A percentile compares a stretch with the other conserved stretches of the same genome.
phyloP scores from a whole-genome alignment of 2,329 filamentous ascomycete genomes.

The Kalmusia sp. region DNA sequence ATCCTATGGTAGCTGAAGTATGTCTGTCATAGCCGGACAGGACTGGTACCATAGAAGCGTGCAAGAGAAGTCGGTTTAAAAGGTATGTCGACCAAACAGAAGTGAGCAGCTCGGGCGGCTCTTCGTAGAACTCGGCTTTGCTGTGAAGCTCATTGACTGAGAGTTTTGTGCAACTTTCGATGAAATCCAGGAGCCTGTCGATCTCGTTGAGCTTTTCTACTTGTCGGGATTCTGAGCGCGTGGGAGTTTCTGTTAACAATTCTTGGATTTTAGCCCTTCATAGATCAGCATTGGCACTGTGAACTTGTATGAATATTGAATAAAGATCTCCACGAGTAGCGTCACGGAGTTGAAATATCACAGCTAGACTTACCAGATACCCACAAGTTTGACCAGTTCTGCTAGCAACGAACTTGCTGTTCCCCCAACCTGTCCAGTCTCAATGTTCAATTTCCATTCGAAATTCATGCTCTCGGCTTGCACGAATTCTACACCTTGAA shows the following conservation, averaged over 20 bases:
- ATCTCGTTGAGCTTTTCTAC: background rate
- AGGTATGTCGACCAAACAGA: background rate
- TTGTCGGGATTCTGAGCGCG: background rate
- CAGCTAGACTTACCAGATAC: background rate
- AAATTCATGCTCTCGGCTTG: background rate
- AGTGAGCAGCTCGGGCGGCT: background rate
- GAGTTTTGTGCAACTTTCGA: background rate
- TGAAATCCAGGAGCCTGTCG: background rate
- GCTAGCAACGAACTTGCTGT: background rate
- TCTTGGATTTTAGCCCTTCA: background rate
- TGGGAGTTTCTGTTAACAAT: background rate
- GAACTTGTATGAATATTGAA: no score
- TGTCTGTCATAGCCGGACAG: no score
- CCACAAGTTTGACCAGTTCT: background rate
- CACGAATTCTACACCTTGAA: slow-evolving; percentile 1
- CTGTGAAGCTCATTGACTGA: background rate
- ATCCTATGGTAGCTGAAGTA: no score
- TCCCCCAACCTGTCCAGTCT: no score
- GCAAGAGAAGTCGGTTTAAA: background rate
- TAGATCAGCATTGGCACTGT: background rate
- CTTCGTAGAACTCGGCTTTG: background rate
- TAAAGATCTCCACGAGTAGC: no score
- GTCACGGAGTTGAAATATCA: no score
- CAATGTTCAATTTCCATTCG: background rate
- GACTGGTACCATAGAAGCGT: background rate